Conservation (phyloP, 352 stramenopile genomes). For the Peronosclerospora sorghi region DNA sequence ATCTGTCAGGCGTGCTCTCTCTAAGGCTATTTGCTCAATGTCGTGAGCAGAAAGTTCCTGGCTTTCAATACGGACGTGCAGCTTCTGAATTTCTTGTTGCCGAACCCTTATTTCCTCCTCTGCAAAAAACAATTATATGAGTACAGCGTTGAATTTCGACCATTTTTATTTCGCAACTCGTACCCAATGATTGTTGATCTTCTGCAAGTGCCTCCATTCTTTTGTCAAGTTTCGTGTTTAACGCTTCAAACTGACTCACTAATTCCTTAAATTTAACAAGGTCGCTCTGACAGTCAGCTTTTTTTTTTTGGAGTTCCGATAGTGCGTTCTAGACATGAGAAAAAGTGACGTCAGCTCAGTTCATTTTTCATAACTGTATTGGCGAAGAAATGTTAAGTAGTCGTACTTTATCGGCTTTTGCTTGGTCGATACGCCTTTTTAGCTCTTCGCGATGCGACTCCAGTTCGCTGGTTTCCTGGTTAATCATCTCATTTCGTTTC, state of each 20-base stretch:
- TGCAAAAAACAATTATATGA: constrained; percentile 13
- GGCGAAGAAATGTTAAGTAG: neutral
- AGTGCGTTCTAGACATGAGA: constrained; percentile 37
- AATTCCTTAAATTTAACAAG: constrained; percentile 89
- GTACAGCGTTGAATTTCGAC: neutral
- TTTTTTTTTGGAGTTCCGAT: constrained; percentile 70
- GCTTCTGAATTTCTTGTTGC: constrained; percentile 48
- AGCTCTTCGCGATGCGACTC: constrained; percentile 48
- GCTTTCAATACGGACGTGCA: constrained; percentile 61
- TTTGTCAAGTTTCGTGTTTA: constrained; percentile 67
- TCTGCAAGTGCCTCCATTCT: constrained; percentile 83
- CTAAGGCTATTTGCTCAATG: constrained; percentile 58
- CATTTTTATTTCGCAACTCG: neutral
- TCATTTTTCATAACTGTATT: neutral
- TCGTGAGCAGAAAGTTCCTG: constrained; percentile 74
- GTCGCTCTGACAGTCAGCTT: constrained; percentile 80
- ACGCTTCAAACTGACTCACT: constrained; percentile 68
- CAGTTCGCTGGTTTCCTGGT: constrained; percentile 39
- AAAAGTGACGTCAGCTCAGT: neutral
- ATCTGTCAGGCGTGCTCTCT: constrained; percentile 60
- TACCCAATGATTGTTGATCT: constrained; percentile 71
- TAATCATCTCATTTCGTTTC: constrained; percentile 37
- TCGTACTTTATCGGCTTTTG: constrained; percentile 56
- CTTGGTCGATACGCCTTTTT: constrained; percentile 48
- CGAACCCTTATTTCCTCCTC: constrained; percentile 34